A percentile compares a stretch with the other conserved stretches of the same genome.
These are phyloP conservation scores for Aciculosporium take DNA, from an alignment of 2,329 filamentous ascomycete genomes.

Conservation along the genomic window DNA sequence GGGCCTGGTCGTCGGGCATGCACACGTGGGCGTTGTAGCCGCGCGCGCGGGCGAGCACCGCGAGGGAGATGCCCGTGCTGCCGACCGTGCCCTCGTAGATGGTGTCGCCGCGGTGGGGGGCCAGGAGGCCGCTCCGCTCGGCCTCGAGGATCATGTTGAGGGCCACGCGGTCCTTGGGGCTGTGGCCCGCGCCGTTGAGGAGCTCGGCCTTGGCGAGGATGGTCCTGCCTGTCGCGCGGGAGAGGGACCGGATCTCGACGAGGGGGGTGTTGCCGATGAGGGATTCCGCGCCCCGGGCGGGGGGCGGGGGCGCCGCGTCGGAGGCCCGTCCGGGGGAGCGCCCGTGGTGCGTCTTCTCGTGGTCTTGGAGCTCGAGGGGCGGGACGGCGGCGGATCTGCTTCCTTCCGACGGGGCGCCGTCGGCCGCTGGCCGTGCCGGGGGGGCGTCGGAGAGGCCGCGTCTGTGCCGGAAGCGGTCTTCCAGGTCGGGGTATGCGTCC, in stretches of 20 bases:
- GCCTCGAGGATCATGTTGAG: constrained; percentile 76
- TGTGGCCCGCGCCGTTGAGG: constrained; percentile 85
- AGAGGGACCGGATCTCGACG: constrained; percentile 72
- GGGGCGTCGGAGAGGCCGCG: constrained; percentile 10
- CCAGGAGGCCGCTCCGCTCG: constrained; percentile 61
- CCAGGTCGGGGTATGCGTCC: constrained; percentile 63
- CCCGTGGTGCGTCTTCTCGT: constrained; percentile 23
- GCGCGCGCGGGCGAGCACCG: constrained; percentile 71
- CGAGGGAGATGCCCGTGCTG: constrained; percentile 89
- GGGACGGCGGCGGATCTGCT: constrained; percentile 31
- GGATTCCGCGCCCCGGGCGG: constrained; percentile 55
- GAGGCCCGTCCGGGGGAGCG: no score
- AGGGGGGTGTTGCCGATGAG: constrained; percentile 91
- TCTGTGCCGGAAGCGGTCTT: constrained; percentile 44
- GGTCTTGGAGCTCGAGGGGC: constrained; percentile 40
- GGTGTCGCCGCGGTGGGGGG: constrained; percentile 72
- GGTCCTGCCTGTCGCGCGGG: constrained; percentile 70
- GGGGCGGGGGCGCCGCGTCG: constrained; percentile 8
- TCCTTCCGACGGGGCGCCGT: constrained; percentile 19
- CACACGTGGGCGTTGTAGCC: constrained; percentile 92
- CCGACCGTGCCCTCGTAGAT: constrained; percentile 97
- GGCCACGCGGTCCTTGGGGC: constrained; percentile 89
- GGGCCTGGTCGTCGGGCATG: constrained; percentile 85
- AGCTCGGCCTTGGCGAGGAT: constrained; percentile 95
- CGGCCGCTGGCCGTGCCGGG: constrained; percentile 2